phyloP scores from a whole-genome alignment of 1,139 yeast genomes.

The Geotrichum reessii region DNA sequence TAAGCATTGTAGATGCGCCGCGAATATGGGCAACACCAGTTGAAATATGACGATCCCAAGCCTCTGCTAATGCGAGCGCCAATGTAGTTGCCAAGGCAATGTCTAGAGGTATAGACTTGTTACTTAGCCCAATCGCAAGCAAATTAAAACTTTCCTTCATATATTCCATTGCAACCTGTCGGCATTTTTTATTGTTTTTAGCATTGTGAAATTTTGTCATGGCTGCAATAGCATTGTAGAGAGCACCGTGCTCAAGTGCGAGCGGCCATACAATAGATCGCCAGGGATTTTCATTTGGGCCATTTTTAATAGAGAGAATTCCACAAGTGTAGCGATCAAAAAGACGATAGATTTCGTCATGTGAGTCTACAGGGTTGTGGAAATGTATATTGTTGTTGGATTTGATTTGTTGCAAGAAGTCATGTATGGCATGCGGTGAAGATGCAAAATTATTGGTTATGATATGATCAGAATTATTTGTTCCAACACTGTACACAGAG shows the following conservation, averaged over 20 bases:
- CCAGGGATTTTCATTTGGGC: conserved; percentile 65
- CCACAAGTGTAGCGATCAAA: conserved; percentile 48
- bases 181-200: conserved; percentile 41
- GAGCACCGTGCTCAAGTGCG: conserved; percentile 48
- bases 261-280: conserved; percentile 52
- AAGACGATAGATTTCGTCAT: conserved; percentile 33
- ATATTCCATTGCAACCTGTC: conserved; percentile 49
- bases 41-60: conserved; percentile 62
- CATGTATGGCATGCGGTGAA: conserved; percentile 1
- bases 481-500: neutral
- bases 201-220: conserved; percentile 63
- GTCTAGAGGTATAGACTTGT: conserved; percentile 50
- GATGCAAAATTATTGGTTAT: neutral
- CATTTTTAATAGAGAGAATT: conserved; percentile 59
- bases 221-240: conserved; percentile 58
- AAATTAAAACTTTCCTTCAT: conserved; percentile 58
- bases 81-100: conserved; percentile 61
- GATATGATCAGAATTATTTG: neutral
- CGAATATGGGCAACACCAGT: conserved; percentile 63
- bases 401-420: conserved; percentile 6
- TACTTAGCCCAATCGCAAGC: conserved; percentile 52
- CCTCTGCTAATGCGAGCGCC: conserved; percentile 57
- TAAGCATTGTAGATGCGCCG: conserved; percentile 61
- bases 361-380: conserved; percentile 17
- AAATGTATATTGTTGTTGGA: neutral